Conservation (phyloP, 441 rosid genomes). For the Arabidopsis hybrid region DNA sequence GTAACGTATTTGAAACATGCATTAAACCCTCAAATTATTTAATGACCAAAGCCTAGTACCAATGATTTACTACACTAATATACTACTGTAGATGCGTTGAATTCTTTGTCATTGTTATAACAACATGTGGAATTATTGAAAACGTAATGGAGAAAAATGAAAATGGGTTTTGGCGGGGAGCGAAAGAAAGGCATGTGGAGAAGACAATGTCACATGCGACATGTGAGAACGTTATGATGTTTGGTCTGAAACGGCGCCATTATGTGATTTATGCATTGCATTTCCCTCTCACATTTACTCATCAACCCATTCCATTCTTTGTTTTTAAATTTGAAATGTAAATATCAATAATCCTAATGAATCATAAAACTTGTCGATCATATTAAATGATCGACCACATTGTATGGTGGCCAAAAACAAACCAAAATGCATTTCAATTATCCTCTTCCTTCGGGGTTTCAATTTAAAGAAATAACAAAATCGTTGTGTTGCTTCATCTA, state of each 20-base stretch:
- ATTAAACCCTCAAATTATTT: background rate
- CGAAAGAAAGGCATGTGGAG: conserved; percentile 45
- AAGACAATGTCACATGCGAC: conserved; percentile 45
- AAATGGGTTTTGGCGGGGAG: conserved; percentile 39
- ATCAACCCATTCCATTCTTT: conserved; percentile 28
- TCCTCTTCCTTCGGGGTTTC: no score
- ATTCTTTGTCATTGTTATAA: conserved; percentile 8
- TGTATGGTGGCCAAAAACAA: background rate
- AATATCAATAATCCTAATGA: conserved; percentile 12
- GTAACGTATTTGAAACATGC: conserved; percentile 18
- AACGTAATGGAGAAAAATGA: conserved; percentile 12
- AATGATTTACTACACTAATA: conserved; percentile 7
- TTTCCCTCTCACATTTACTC: conserved; percentile 24
- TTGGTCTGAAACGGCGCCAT: conserved; percentile 46
- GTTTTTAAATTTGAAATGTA: background rate
- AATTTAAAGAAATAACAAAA: no score
- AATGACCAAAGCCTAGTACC: background rate
- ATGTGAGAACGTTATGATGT: conserved; percentile 42
- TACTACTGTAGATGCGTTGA: conserved; percentile 2
- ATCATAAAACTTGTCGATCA: conserved; percentile 5
- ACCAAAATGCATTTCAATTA: no score
- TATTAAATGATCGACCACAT: conserved; percentile 14
- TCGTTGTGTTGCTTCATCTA: no score
- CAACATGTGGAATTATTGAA: conserved; percentile 30
- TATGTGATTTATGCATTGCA: background rate